A percentile compares a stretch with the other conserved stretches of the same genome.
phyloP scores from a whole-genome alignment of 495 filamentous ascomycete genomes.

The Bathelium albidoporum region DNA sequence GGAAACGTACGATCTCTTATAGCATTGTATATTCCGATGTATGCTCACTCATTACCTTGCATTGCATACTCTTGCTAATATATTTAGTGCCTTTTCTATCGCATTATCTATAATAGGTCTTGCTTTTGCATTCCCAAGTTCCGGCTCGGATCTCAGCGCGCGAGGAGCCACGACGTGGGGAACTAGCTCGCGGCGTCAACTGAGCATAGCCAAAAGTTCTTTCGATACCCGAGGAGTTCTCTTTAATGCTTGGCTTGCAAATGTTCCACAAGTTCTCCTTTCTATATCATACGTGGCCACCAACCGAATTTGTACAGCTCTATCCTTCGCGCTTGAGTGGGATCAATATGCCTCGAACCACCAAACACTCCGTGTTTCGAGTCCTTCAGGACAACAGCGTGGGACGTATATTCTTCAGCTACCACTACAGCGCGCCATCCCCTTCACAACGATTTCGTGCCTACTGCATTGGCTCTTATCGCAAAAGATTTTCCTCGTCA shows the following conservation, averaged over 20 bases:
- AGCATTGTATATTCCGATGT: too few relatives aligned
- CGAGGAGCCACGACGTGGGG: too few relatives aligned
- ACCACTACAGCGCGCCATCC: background rate
- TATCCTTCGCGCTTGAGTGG: conserved; percentile 33
- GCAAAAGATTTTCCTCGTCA: background rate
- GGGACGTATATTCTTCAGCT: background rate
- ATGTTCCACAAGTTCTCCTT: conserved; percentile 37
- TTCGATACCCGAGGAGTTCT: conserved; percentile 12
- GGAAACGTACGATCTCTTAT: too few relatives aligned
- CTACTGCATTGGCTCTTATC: conserved; percentile 2
- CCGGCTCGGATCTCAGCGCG: too few relatives aligned
- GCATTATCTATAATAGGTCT: too few relatives aligned
- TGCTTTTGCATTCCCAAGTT: too few relatives aligned
- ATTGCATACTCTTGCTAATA: too few relatives aligned
- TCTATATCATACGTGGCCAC: conserved; percentile 34
- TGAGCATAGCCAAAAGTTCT: background rate
- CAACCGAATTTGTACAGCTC: conserved; percentile 32
- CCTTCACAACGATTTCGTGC: background rate
- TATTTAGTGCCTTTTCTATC: too few relatives aligned
- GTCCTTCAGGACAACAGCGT: background rate
- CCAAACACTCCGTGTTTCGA: conserved; percentile 9
- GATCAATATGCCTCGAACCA: conserved; percentile 4
- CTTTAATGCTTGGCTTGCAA: conserved; percentile 28
- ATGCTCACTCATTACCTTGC: too few relatives aligned
- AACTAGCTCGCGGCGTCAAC: conserved; percentile 14